A percentile compares a stretch with the other conserved stretches of the same genome.
Conservation (phyloP, 1,284 basidiomycete genomes). For the Puccinia horiana region DNA sequence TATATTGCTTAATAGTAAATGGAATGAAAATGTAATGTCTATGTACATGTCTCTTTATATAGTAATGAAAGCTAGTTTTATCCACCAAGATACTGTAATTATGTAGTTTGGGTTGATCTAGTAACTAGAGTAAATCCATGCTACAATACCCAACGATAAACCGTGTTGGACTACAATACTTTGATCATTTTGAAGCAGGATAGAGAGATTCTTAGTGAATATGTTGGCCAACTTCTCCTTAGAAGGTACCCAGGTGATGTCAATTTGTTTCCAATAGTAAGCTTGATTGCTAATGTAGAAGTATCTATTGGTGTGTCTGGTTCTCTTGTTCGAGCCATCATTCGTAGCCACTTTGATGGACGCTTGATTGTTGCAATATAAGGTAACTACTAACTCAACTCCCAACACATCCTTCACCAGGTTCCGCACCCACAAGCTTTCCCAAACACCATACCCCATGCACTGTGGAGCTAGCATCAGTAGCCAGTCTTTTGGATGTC, state of each 20-base stretch:
- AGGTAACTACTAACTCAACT: background rate
- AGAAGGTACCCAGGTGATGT: background rate
- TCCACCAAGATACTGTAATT: no score
- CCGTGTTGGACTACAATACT: background rate
- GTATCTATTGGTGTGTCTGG: background rate
- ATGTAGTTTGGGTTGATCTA: no score
- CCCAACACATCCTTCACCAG: background rate
- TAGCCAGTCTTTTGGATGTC: background rate
- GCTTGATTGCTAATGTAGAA: slow-evolving; percentile 20
- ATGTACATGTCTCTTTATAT: no score
- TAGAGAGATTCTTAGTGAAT: slow-evolving; percentile 2
- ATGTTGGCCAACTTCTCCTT: background rate
- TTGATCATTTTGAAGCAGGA: background rate
- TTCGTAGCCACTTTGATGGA: background rate
- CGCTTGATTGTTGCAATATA: slow-evolving; percentile 3
- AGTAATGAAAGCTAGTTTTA: no score
- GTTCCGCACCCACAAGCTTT: background rate
- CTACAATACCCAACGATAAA: background rate
- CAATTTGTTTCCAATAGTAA: no score
- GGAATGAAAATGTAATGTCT: no score
- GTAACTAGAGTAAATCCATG: background rate
- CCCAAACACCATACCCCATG: background rate
- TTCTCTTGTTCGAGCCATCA: background rate
- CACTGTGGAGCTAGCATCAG: background rate
- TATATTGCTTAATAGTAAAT: no score